Percentiles rank a stretch among this genome's conserved stretches.
phyloP scores from a whole-genome alignment of 2,329 filamentous ascomycete species.

The Neoarthrinium moseri region DNA sequence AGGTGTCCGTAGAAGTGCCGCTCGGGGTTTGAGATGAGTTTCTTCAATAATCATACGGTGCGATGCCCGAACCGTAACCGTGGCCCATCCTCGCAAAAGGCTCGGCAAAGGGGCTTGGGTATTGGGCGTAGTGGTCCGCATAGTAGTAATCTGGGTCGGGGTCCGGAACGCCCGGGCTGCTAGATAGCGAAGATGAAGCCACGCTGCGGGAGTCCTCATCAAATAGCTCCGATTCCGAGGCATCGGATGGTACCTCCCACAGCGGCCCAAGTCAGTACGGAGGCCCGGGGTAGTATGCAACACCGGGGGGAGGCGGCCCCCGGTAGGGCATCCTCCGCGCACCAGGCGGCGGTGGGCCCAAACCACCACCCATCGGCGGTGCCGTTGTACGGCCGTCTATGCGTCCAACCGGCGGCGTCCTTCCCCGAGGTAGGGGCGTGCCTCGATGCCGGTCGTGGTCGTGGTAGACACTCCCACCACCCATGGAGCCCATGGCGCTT shows the following conservation, averaged over 20 bases:
- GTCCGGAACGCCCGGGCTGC: constrained; percentile 3
- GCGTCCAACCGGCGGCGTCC: constrained; percentile 36
- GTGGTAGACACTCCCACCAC: constrained; percentile 34
- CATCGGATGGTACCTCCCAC: constrained; percentile 7
- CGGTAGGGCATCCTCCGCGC: background rate
- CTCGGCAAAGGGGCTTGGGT: too few relatives aligned
- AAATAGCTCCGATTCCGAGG: constrained; percentile 5
- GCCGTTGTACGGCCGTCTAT: constrained; percentile 35
- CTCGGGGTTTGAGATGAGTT: too few relatives aligned
- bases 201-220: constrained; percentile 8
- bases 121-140: too few relatives aligned
- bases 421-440: constrained; percentile 20
- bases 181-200: constrained; percentile 1
- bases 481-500: constrained; percentile 32
- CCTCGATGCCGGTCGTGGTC: constrained; percentile 22
- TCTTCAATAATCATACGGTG: background rate
- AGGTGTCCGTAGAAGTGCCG: background rate
- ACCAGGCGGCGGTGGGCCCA: background rate
- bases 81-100: background rate
- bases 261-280: constrained; percentile 7
- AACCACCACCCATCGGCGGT: constrained; percentile 1
- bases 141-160: background rate
- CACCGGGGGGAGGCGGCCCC: background rate
- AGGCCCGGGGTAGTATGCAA: background rate
- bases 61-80: background rate